Base-by-base conservation (phyloP, 164 flowering plant species). In the Pachysandra terminalis region DNA sequence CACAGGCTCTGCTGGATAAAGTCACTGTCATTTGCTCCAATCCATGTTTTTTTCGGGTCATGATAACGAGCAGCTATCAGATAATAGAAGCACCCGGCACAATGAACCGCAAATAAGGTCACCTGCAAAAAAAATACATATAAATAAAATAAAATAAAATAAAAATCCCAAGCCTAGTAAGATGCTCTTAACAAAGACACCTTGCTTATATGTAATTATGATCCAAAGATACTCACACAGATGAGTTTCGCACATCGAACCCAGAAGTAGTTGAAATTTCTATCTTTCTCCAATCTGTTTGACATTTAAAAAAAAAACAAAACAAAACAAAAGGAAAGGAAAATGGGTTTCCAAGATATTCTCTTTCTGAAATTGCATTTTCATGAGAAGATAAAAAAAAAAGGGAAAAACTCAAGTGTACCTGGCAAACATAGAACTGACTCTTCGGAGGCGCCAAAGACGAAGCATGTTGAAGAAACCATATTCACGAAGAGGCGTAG, bases 361-460 rank as follows among this genome's bases (percentile, higher is more conserved):
- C n/a, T n/a, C n/a, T n/a, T 45, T 41, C 23, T 66, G 72, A 51
- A 23, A 16, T 26, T n/a, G 0, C n/a, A 13, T 12, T 45, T 27
- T 37, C 19, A 40, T 1, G 7, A 28, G 21, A 9, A 19, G 22
- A 51, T 0, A 9, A 55, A 63, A 60, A 49, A n/a, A n/a, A n/a
- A n/a, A n/a, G 14, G 56, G 23, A 32, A 14, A 56, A 27, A 65
- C 22, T 61, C 2, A 0, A 6, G 14, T 54, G 25, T 81, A 92
- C 99, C 93, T 80, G 28, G 96, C 81, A 76, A 96, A 96, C 24
- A 91, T 71, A 35, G 91, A 76, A 71, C 96, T 85, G 59, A 96
- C 98, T 83, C 99, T 83, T 52, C 97, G 78, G 23, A 96, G 93
- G 77, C 99, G 97, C 99, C 99, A 96, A 3, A 96, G 89, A 21